Percentiles rank a stretch among this genome's conserved stretches.
Conservation (phyloP, 306 rosid genomes). For the Sophora flavescens region DNA sequence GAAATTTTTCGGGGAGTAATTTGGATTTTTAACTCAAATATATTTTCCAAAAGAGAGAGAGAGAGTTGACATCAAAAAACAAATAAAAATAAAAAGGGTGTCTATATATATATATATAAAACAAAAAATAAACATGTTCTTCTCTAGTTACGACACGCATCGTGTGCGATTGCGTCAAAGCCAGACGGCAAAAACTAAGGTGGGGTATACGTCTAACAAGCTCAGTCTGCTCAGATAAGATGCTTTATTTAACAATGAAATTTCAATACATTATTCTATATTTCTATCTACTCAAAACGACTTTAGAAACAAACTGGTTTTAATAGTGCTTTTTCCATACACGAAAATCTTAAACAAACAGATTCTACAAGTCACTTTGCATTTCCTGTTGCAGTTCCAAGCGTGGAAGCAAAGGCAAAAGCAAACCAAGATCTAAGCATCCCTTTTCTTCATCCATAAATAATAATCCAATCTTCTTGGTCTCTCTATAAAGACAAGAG, state of each 20-base stretch:
- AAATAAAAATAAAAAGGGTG: too few relatives aligned
- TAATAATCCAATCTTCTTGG: not conserved
- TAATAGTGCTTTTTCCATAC: not conserved
- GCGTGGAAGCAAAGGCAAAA: constrained; percentile 44
- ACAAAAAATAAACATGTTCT: not conserved
- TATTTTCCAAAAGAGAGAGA: too few relatives aligned
- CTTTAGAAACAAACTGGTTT: too few relatives aligned
- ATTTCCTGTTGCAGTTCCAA: not conserved
- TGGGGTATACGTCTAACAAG: not conserved
- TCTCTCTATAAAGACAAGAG: not conserved
- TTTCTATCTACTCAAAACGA: too few relatives aligned
- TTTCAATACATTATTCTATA: too few relatives aligned
- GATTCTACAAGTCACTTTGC: not conserved
- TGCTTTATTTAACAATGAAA: too few relatives aligned
- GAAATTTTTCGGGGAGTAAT: too few relatives aligned
- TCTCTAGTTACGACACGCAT: not conserved
- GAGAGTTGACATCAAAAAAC: too few relatives aligned
- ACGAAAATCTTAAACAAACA: not conserved
- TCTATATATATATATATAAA: too few relatives aligned
- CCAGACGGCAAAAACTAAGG: not conserved
- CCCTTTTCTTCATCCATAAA: constrained; percentile 20
- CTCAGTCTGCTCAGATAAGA: too few relatives aligned
- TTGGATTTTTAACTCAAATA: too few relatives aligned
- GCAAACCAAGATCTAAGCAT: not conserved
- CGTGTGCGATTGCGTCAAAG: constrained; percentile 17